Percentiles rank a stretch among this genome's conserved stretches.
phyloP scores from a whole-genome alignment of 2,329 filamentous ascomycete genomes.

The Periconia macrospinosa region DNA sequence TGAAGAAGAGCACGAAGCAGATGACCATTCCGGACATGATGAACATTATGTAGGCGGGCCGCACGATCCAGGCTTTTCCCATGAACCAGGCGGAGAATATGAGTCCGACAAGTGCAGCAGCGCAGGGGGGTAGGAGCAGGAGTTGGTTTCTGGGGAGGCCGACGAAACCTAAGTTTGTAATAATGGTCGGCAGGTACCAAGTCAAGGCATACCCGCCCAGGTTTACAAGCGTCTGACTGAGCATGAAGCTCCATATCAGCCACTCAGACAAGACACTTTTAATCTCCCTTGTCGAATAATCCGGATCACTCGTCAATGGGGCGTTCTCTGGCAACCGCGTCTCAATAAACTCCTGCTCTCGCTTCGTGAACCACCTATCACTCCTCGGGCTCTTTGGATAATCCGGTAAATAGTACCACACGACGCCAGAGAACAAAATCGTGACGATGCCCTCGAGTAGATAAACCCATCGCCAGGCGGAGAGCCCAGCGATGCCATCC shows the following conservation, averaged over 20 bases:
- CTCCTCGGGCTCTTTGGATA: slow-evolving; percentile 48
- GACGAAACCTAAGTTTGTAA: slow-evolving; percentile 48
- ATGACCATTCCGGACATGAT: slow-evolving; percentile 45
- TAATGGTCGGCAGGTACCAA: slow-evolving; percentile 49
- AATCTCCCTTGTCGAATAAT: slow-evolving; percentile 42
- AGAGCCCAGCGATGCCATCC: slow-evolving; percentile 19
- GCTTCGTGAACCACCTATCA: slow-evolving; percentile 40
- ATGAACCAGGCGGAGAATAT: slow-evolving; percentile 47
- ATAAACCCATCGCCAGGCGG: slow-evolving; percentile 42
- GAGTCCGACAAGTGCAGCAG: slow-evolving; percentile 41
- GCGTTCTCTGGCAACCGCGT: slow-evolving; percentile 43
- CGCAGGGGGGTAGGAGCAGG: slow-evolving; percentile 50
- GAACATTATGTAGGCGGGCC: slow-evolving; percentile 47
- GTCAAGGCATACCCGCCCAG: slow-evolving; percentile 47
- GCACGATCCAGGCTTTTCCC: slow-evolving; percentile 44
- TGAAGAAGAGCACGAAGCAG: slow-evolving; percentile 50
- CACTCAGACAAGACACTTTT: slow-evolving; percentile 38
- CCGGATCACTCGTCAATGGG: slow-evolving; percentile 41
- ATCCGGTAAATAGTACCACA: slow-evolving; percentile 48
- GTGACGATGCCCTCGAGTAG: slow-evolving; percentile 50
- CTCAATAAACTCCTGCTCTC: slow-evolving; percentile 48
- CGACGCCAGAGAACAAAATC: slow-evolving; percentile 43
- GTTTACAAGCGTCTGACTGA: slow-evolving; percentile 44
- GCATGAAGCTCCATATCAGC: slow-evolving; percentile 43
- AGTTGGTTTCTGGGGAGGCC: slow-evolving; percentile 49